Percentiles rank a stretch among this genome's conserved stretches.
phyloP scores from a whole-genome alignment of 169 alveolate genomes.

The Cryptosporidium viatorum region DNA sequence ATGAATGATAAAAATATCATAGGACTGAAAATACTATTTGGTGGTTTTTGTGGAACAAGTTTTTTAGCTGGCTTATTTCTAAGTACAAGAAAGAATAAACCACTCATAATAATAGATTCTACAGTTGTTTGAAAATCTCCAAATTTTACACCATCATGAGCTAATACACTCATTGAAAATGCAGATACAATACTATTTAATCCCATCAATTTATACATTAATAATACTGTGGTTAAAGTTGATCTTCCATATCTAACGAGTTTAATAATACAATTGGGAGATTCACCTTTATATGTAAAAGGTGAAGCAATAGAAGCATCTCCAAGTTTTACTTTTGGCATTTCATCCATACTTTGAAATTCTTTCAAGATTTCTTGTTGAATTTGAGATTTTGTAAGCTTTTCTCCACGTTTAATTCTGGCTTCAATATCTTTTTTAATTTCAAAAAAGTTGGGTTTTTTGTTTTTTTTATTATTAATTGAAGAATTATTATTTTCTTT shows the following conservation, averaged over 20 bases:
- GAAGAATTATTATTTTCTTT: conserved; percentile 2
- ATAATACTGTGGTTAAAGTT: conserved; percentile 93
- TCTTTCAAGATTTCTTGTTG: conserved; percentile 79
- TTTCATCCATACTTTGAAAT: conserved; percentile 83
- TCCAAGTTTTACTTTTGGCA: conserved; percentile 90
- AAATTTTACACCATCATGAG: conserved; percentile 96
- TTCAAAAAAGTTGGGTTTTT: conserved; percentile 75
- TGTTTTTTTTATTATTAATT: conserved; percentile 5
- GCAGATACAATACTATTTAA: conserved; percentile 94
- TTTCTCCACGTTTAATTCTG: conserved; percentile 64
- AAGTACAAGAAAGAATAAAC: conserved; percentile 43
- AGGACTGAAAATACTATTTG: conserved; percentile 72
- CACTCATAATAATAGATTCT: conserved; percentile 80
- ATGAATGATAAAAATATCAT: conserved; percentile 78
- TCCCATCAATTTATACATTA: conserved; percentile 96
- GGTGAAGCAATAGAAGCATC: conserved; percentile 99
- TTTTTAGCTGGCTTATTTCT: conserved; percentile 51
- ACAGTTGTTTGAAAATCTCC: conserved; percentile 96
- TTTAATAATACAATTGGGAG: conserved; percentile 91
- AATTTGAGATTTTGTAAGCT: conserved; percentile 36
- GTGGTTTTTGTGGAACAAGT: conserved; percentile 53
- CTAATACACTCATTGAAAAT: conserved; percentile 92
- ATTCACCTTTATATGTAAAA: conserved; percentile 93
- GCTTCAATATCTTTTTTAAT: conserved; percentile 65
- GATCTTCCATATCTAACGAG: conserved; percentile 94